phyloP scores from a whole-genome alignment of 2,329 filamentous ascomycete genomes.

The Ceratocystis albifundus region DNA sequence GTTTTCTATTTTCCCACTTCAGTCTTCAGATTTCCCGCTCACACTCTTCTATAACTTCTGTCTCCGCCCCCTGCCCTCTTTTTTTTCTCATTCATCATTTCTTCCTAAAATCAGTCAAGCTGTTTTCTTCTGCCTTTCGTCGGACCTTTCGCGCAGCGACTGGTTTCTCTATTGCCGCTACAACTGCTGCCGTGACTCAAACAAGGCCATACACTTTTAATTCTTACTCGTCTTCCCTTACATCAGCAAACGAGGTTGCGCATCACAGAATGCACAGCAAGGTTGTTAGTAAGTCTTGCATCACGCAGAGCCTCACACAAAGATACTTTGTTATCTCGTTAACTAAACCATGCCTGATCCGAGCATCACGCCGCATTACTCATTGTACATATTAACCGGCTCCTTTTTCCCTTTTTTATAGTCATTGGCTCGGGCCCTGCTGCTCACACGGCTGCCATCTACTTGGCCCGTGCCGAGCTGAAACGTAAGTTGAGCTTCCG shows the following conservation, averaged over 20 bases:
- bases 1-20: conserved; percentile 5
- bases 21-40: too few species aligned
- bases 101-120: conserved; percentile 43
- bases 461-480: conserved; percentile 86
- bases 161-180: conserved; percentile 60
- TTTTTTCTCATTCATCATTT: neutral
- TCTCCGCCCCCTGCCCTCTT: neutral
- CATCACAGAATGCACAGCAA: conserved; percentile 66
- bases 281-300: conserved; percentile 62
- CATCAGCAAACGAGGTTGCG: conserved; percentile 1
- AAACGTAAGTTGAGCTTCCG: conserved; percentile 48
- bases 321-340: too few species aligned
- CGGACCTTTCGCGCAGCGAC: conserved; percentile 64
- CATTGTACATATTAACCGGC: neutral
- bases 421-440: conserved; percentile 90
- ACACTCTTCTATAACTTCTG: neutral
- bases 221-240: conserved; percentile 7
- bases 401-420: conserved; percentile 27
- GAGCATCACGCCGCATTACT: neutral
- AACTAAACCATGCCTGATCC: neutral
- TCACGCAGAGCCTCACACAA: neutral
- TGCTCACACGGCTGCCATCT: conserved; percentile 93
- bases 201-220: conserved; percentile 9
- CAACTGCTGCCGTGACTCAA: conserved; percentile 40
- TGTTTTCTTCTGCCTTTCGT: conserved; percentile 78